Evolutionary conservation across 2,329 filamentous ascomycete species (phyloP).

Genomic region (Fusarium sp.): DNA sequence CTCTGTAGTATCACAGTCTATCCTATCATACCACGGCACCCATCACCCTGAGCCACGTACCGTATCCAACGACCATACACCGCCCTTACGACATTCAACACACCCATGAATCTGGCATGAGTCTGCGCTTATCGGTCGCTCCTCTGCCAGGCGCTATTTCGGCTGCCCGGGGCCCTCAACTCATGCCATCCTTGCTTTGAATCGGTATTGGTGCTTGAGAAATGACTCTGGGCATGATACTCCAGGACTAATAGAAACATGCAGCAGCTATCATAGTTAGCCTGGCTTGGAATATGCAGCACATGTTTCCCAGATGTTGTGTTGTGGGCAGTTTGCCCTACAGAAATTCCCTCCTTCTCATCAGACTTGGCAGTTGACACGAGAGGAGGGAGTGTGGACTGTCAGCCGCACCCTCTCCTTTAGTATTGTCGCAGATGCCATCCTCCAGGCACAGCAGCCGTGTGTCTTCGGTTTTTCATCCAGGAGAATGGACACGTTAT

Average conservation of each 20-base stretch:
- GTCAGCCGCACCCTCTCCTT: not conserved
- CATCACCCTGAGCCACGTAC: conserved; percentile 1
- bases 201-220: conserved; percentile 28
- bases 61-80: conserved; percentile 11
- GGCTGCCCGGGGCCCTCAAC: conserved; percentile 24
- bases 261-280: conserved; percentile 22
- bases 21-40: not conserved
- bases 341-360: not conserved
- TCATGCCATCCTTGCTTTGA: conserved; percentile 21
- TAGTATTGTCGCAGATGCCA: not conserved
- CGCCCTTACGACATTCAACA: conserved; percentile 1
- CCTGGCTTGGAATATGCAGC: conserved; percentile 1
- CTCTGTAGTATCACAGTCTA: not conserved
- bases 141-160: conserved; percentile 21
- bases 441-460: not conserved
- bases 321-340: conserved; percentile 9
- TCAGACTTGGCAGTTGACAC: not conserved
- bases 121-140: not conserved
- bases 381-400: not conserved
- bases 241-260: conserved; percentile 20
- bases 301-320: not conserved
- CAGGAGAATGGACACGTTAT: not conserved
- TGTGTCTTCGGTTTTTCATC: not conserved
- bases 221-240: conserved; percentile 21
- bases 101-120: not conserved